phyloP scores from a whole-genome alignment of 805 yeast species.

The Pachysolen tannophilus region DNA sequence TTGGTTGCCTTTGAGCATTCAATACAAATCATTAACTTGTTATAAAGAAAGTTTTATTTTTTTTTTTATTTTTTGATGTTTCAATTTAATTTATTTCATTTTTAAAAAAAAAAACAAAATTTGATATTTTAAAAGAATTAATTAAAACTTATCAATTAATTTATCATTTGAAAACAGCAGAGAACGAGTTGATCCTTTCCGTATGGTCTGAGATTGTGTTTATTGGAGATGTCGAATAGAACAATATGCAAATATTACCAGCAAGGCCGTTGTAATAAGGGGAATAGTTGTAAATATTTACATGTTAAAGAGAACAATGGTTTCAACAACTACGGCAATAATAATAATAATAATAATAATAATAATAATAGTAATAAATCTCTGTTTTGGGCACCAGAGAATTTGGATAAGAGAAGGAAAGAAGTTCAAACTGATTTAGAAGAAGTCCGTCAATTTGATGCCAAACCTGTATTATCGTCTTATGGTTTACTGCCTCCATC shows the following conservation, averaged over 20 bases:
- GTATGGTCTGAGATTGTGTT: not conserved
- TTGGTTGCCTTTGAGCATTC: conserved; percentile 69
- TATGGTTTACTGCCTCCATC: conserved; percentile 45
- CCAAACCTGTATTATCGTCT: conserved; percentile 29
- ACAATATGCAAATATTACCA: conserved; percentile 36
- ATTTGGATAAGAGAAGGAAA: conserved; percentile 16
- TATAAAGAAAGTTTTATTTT: not conserved
- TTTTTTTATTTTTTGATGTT: too few relatives aligned
- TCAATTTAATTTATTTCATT: not conserved
- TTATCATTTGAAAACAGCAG: too few relatives aligned
- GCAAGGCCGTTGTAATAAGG: conserved; percentile 34
- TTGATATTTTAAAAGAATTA: too few relatives aligned
- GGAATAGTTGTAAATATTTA: conserved; percentile 33
- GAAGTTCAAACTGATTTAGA: conserved; percentile 21
- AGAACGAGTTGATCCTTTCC: too few relatives aligned
- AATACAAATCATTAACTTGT: conserved; percentile 66
- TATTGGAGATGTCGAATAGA: conserved; percentile 15
- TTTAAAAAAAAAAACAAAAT: not conserved
- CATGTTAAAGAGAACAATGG: conserved; percentile 25
- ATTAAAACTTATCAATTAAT: too few relatives aligned
- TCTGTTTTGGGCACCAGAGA: conserved; percentile 17
- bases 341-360: conserved; percentile 5
- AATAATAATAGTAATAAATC: conserved; percentile 1
- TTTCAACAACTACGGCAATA: conserved; percentile 4
- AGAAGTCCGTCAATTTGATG: conserved; percentile 15